Evolutionary conservation across 768 basidiomycete species (phyloP).

Genomic region (Multifurca ochricompacta): DNA sequence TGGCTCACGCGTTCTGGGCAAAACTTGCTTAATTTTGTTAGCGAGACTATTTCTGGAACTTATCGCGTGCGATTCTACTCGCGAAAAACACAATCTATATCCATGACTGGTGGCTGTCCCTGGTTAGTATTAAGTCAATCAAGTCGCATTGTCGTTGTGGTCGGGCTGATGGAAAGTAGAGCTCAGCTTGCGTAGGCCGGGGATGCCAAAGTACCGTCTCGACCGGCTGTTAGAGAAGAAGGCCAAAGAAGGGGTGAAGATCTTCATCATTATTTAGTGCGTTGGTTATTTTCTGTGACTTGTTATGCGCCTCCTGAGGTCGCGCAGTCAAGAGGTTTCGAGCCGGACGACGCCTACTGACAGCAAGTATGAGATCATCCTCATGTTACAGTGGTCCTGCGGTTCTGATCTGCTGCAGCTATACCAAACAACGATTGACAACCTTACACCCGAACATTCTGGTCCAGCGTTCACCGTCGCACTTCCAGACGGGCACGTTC

Average conservation of each 20-base stretch:
- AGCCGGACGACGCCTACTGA: conserved; percentile 91
- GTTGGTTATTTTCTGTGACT: conserved; percentile 23
- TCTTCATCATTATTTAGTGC: conserved; percentile 91
- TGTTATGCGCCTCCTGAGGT: not conserved
- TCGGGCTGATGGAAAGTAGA: conserved; percentile 36
- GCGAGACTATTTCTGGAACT: conserved; percentile 98
- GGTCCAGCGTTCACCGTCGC: conserved; percentile 95
- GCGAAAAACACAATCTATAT: conserved; percentile 88
- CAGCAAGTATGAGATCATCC: conserved; percentile 56
- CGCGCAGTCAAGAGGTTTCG: conserved; percentile 82
- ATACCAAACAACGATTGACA: conserved; percentile 76
- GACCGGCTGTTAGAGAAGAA: conserved; percentile 83
- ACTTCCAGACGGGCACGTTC: conserved; percentile 95
- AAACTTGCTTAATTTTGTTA: conserved; percentile 26
- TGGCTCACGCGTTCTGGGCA: not conserved
- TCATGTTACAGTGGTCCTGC: not conserved
- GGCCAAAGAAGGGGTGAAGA: conserved; percentile 92
- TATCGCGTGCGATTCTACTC: conserved; percentile 83
- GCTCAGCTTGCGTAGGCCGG: conserved; percentile 76
- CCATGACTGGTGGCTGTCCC: conserved; percentile 99
- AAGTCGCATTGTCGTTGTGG: not conserved
- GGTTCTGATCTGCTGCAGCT: conserved; percentile 35
- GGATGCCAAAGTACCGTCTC: conserved; percentile 77
- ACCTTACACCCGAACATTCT: conserved; percentile 86
- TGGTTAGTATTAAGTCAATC: conserved; percentile 35